Evolutionary conservation across 805 yeast genomes (phyloP).

Genomic region (Sugiyamaella mastotermitis): DNA sequence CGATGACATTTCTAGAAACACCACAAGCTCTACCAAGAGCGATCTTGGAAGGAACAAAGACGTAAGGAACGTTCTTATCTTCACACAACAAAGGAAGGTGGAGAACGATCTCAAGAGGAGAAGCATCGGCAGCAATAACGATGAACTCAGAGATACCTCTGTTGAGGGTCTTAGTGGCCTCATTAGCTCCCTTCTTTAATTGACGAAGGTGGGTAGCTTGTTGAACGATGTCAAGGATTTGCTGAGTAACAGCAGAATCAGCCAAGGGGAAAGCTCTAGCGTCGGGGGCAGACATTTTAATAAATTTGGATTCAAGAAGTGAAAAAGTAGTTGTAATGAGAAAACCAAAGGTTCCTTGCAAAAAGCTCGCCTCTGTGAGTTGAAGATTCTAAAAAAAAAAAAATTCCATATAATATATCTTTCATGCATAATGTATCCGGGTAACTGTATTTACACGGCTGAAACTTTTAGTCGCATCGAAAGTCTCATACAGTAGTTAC

Average conservation of each 20-base stretch:
- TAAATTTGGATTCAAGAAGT: too few relatives aligned
- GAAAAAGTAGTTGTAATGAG: too few relatives aligned
- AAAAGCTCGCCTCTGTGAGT: too few relatives aligned
- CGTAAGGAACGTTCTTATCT: constrained; percentile 99
- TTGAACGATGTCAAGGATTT: constrained; percentile 95
- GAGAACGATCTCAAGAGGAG: constrained; percentile 96
- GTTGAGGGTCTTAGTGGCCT: constrained; percentile 98
- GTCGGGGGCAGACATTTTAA: constrained; percentile 85
- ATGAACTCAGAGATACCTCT: constrained; percentile 99
- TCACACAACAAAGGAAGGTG: constrained; percentile 97
- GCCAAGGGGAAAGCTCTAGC: constrained; percentile 99
- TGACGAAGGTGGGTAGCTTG: constrained; percentile 98
- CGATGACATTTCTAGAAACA: constrained; percentile 98
- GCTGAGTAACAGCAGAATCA: constrained; percentile 91
- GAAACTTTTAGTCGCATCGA: too few relatives aligned
- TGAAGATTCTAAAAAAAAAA: too few relatives aligned
- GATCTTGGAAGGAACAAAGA: constrained; percentile 95
- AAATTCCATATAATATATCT: too few relatives aligned
- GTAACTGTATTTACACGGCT: too few relatives aligned
- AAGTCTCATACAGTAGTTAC: too few relatives aligned
- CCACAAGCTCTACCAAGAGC: constrained; percentile 99
- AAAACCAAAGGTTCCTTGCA: too few relatives aligned
- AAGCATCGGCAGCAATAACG: constrained; percentile 99
- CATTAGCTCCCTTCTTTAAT: constrained; percentile 99
- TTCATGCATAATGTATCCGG: too few relatives aligned